phyloP scores from a whole-genome alignment of 2,329 filamentous ascomycete species.

The Hypoxylon sp. region DNA sequence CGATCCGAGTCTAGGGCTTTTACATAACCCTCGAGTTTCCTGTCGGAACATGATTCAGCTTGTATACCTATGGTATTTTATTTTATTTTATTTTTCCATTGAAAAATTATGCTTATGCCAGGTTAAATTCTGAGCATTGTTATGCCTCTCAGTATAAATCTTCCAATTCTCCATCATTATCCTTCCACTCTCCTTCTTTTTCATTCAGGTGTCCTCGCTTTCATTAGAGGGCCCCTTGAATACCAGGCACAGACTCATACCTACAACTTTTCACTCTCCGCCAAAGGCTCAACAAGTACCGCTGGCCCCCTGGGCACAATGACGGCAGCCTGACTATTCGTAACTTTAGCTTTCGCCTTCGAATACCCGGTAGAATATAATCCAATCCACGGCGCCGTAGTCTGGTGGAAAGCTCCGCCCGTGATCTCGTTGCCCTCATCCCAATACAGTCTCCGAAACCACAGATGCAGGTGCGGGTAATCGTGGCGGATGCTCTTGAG shows the following conservation, averaged over 20 bases:
- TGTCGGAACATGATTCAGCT: too few species aligned
- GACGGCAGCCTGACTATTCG: constrained; percentile 49
- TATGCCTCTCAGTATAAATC: not conserved
- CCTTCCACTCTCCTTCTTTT: not conserved
- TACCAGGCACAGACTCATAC: not conserved
- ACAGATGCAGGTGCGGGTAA: constrained; percentile 77
- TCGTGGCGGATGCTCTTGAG: constrained; percentile 74
- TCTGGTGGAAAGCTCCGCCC: constrained; percentile 75
- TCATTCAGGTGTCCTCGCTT: too few species aligned
- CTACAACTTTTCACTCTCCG: constrained; percentile 45
- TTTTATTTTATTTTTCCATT: too few species aligned
- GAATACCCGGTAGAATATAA: constrained; percentile 55
- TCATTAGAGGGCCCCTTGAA: not conserved
- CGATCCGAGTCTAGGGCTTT: too few species aligned
- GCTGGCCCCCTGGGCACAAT: constrained; percentile 53
- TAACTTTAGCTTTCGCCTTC: constrained; percentile 47
- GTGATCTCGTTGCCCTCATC: constrained; percentile 60
- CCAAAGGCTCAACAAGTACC: constrained; percentile 49
- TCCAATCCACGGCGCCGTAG: constrained; percentile 71
- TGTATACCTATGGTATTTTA: too few species aligned
- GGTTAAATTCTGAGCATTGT: not conserved
- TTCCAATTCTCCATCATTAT: not conserved
- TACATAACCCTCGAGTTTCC: too few species aligned
- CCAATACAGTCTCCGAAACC: constrained; percentile 81
- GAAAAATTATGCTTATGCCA: not conserved